phyloP scores from a whole-genome alignment of 1,139 yeast genomes.

The Magnusiomyces tetraspermus region DNA sequence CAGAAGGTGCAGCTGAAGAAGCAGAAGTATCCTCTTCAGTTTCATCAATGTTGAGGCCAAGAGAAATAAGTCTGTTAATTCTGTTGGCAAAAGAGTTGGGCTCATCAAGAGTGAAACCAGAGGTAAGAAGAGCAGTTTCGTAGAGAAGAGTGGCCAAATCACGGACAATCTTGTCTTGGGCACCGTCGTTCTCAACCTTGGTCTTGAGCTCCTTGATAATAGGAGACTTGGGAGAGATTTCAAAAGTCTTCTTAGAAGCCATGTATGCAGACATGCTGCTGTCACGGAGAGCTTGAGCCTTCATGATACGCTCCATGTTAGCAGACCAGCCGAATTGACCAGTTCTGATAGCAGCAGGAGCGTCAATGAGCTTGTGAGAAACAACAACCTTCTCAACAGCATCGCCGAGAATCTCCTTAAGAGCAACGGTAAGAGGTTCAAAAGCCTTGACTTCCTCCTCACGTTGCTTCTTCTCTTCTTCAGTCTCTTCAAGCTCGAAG shows the following conservation, averaged over 20 bases:
- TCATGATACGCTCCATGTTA: slow-evolving; percentile 99
- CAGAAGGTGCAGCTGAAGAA: slow-evolving; percentile 31
- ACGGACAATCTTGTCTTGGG: slow-evolving; percentile 96
- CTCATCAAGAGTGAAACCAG: slow-evolving; percentile 98
- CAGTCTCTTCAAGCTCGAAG: slow-evolving; percentile 97
- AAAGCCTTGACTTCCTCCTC: slow-evolving; percentile 88
- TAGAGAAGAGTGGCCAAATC: slow-evolving; percentile 92
- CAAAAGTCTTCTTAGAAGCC: slow-evolving; percentile 99
- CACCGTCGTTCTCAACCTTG: slow-evolving; percentile 95
- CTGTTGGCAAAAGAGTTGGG: slow-evolving; percentile 96
- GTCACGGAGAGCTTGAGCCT: slow-evolving; percentile 99
- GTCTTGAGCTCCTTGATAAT: slow-evolving; percentile 91
- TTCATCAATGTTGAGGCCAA: slow-evolving; percentile 97
- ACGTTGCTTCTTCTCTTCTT: slow-evolving; percentile 90
- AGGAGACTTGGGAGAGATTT: slow-evolving; percentile 94
- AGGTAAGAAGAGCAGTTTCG: slow-evolving; percentile 96
- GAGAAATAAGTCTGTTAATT: slow-evolving; percentile 95
- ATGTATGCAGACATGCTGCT: slow-evolving; percentile 98
- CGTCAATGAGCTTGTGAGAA: slow-evolving; percentile 93
- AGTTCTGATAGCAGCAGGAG: slow-evolving; percentile 99
- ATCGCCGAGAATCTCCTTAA: slow-evolving; percentile 96
- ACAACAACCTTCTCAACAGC: slow-evolving; percentile 99
- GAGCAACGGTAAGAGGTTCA: slow-evolving; percentile 89
- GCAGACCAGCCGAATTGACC: slow-evolving; percentile 99
- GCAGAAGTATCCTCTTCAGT: slow-evolving; percentile 52